A percentile compares a stretch with the other conserved stretches of the same genome.
Evolutionary conservation across 2,329 filamentous ascomycete species (phyloP).

Genomic region (Phoma sp.): DNA sequence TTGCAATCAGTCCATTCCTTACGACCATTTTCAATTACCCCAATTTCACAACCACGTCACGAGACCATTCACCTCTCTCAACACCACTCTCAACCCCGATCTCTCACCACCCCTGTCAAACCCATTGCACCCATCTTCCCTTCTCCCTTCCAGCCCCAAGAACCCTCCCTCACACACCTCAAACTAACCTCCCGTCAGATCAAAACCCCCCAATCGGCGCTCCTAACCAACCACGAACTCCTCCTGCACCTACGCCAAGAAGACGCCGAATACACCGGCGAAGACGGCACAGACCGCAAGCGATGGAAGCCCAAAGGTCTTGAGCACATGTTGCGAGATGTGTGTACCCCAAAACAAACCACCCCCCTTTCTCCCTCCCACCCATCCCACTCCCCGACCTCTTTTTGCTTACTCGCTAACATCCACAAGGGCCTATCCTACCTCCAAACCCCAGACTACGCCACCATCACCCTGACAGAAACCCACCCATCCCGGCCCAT

Average conservation of each 20-base stretch:
- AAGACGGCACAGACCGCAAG: conserved; percentile 35
- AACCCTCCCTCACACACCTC: neutral
- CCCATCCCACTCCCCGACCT: too few relatives aligned
- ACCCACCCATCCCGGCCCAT: conserved; percentile 34
- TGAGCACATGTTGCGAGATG: conserved; percentile 67
- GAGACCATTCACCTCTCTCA: too few relatives aligned
- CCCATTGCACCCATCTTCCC: too few relatives aligned
- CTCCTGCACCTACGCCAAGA: conserved; percentile 52
- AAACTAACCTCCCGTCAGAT: conserved; percentile 55
- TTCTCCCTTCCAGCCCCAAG: too few relatives aligned
- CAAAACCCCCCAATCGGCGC: conserved; percentile 71
- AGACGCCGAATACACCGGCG: conserved; percentile 42
- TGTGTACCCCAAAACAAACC: conserved; percentile 40
- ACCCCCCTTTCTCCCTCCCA: neutral
- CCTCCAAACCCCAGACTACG: conserved; percentile 48
- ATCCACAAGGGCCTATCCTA: conserved; percentile 52
- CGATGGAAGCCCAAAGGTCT: conserved; percentile 59
- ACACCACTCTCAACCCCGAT: too few relatives aligned
- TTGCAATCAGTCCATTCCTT: too few relatives aligned
- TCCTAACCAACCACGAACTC: conserved; percentile 76
- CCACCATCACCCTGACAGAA: conserved; percentile 21
- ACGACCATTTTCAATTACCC: neutral
- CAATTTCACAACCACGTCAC: neutral
- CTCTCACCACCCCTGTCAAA: too few relatives aligned
- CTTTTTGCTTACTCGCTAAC: too few relatives aligned